Percentiles rank a stretch among this genome's conserved stretches.
These are phyloP conservation scores for Hura crepitans DNA, from an alignment of 441 rosid species.

Conservation along the genomic window DNA sequence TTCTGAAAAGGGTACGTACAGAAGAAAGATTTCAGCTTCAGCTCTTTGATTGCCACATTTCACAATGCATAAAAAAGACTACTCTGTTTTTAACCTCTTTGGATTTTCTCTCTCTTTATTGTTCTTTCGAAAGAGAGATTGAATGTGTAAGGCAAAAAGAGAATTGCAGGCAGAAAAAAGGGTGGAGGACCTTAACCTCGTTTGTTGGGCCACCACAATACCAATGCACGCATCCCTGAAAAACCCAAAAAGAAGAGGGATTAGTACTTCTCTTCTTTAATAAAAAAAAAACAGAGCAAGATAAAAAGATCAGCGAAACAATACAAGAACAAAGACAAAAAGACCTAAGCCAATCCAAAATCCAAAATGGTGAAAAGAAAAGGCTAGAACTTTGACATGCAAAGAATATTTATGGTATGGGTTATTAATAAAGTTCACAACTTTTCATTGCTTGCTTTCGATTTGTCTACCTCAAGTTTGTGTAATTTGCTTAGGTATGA, in stretches of 20 bases:
- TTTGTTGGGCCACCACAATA: constrained; percentile 32
- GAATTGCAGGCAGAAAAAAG: constrained; percentile 18
- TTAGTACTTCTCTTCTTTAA: not conserved
- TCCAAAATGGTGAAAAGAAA: constrained; percentile 7
- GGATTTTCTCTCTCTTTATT: not conserved
- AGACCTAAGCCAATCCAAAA: constrained; percentile 3
- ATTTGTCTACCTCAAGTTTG: constrained; percentile 23
- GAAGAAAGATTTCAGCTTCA: constrained; percentile 18
- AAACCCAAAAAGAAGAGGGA: no score
- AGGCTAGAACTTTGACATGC: constrained; percentile 4
- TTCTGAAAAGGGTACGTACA: constrained; percentile 30
- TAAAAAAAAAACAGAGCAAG: constrained; percentile 10
- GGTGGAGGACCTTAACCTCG: constrained; percentile 45
- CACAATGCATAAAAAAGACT: constrained; percentile 14
- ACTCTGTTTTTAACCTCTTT: no score
- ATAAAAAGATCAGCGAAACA: no score
- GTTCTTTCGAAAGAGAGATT: constrained; percentile 13
- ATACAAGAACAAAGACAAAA: constrained; percentile 26
- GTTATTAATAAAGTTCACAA: constrained; percentile 2
- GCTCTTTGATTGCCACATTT: constrained; percentile 31
- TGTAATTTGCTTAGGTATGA: no score
- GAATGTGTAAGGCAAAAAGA: constrained; percentile 34
- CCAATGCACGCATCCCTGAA: constrained; percentile 5
- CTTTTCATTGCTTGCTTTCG: constrained; percentile 20
- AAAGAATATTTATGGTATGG: constrained; percentile 4